Evolutionary conservation across 1,284 basidiomycete genomes (phyloP), one percentile per base, ranked within the genome.

Genomic region (Pseudozyma tsukubaensis): DNA sequence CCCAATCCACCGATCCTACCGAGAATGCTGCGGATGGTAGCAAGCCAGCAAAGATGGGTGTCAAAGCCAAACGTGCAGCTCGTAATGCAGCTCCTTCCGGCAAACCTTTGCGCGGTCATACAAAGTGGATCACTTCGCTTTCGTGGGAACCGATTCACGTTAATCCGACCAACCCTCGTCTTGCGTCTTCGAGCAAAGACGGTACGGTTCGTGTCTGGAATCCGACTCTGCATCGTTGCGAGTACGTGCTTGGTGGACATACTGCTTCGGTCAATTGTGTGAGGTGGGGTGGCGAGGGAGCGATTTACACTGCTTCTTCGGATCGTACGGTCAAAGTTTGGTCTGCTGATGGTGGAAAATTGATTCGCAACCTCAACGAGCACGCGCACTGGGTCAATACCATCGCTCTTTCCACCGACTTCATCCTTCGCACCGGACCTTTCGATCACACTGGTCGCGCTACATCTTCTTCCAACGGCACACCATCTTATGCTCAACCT

Each of bases 311-410:
- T 0, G 96, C 94, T 7, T 92, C 92, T 63, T 94, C 92, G 65
- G 96, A 99, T 86, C 87, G 94, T 13, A 97, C 94, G 0, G 93
- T 98, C 55, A 90, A 94, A 76, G 90, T 98, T 48, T 99, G 96
- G 96, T 92, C 94, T 83, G 91, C 91, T 29, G 90, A 91, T 49
- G 89, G 87, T 78, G 88, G 88, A n/a, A 88, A 88, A 78, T 83
- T 89, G 37, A 87, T 88, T 39, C 85, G 89, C 39, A 91, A 91
- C 0, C 87, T 99, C 32, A 94, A 92, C 85, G 94, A 97, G 73
- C 97, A 99, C 80, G 95, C 95, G 0, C 97, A 99, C 83, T 98
- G 95, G 96, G 96, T 99, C 19, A 99, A 95, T 48, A 98, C 95
- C 0, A 89, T 99, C 50, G 91, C 96, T 2, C 88, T 99, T 59